Evolutionary conservation across 164 flowering plant species (phyloP), one percentile per base, ranked within the genome.

Genomic region (Magnolia sinica): DNA sequence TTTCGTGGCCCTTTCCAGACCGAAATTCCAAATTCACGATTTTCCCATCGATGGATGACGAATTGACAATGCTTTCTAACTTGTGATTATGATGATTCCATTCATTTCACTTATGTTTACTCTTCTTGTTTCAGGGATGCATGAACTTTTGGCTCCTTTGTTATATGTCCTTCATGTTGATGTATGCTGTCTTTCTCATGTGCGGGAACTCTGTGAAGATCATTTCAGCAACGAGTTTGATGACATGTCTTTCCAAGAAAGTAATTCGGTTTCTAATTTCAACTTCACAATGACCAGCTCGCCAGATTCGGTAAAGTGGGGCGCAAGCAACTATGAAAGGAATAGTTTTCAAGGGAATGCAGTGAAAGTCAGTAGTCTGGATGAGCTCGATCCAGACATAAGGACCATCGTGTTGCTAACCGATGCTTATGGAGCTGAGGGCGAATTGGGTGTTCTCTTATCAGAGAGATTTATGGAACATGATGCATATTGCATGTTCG

Each of bases 381-480:
- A 83, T 77, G 96, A 91, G 50, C 91, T 94, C 75, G 94, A 91
- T 83, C 88, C 94, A 19, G 87, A 88, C 74, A 77, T 88, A 74
- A 90, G 87, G 76, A 83, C 87, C 23, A 87, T 92, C 81, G 80
- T 96, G 68, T 80, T 85, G 81, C 82, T 94, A 14, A 91, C 87
- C 81, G 99, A 96, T 84, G 92, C 98, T 52, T 96, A 96, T 81
- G 99, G 98, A 68, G 96, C 98, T 70, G 99, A 96, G 81, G 98
- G 99, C 72, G 99, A 96, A 82, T 80, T 96, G 71, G 99, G 99
- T 51, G 84, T 92, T 76, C 89, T 96, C 51, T 80, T 94, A 52
- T 96, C 98, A 8, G 96, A 91, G 77, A 92, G 90, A 75, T 96
- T 94, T 79, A 86, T 94, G 90, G 99, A 96, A 82, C 99, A 96